phyloP scores from a whole-genome alignment of 768 basidiomycete species.

The Lactarius evosmus region DNA sequence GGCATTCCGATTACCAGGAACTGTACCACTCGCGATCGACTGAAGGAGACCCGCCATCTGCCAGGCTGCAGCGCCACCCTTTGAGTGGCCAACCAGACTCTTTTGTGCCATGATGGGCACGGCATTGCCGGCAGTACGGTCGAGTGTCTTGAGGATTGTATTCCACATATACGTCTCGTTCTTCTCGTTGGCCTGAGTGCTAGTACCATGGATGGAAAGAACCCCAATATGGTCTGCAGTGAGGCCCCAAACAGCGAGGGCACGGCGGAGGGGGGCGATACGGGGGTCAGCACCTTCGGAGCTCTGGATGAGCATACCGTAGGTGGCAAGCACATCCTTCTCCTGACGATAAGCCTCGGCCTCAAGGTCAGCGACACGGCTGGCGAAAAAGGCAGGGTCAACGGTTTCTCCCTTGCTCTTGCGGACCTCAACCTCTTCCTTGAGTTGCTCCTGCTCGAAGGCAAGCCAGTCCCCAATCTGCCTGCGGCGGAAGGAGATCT shows the following conservation, averaged over 20 bases:
- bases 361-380: conserved; percentile 81
- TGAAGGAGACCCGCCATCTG: conserved; percentile 92
- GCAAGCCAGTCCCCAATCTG: conserved; percentile 94
- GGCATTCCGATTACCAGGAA: conserved; percentile 95
- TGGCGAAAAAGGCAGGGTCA: conserved; percentile 68
- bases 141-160: conserved; percentile 83
- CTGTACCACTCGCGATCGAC: conserved; percentile 75
- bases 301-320: conserved; percentile 71
- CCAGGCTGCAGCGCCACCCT: conserved; percentile 99
- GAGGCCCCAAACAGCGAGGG: conserved; percentile 95
- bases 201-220: conserved; percentile 85
- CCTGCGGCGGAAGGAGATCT: conserved; percentile 90
- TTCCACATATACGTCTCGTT: conserved; percentile 99
- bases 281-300: conserved; percentile 74
- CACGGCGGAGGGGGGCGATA: conserved; percentile 89
- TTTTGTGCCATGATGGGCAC: conserved; percentile 97
- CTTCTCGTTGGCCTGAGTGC: conserved; percentile 89
- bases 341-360: conserved; percentile 89
- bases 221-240: conserved; percentile 91
- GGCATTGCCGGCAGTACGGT: conserved; percentile 92
- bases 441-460: conserved; percentile 83
- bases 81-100: conserved; percentile 94
- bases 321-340: conserved; percentile 86
- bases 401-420: conserved; percentile 50
- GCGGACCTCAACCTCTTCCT: conserved; percentile 67